Conservation (phyloP, 75 land plant genomes). For the Cunninghamia lanceolata region DNA sequence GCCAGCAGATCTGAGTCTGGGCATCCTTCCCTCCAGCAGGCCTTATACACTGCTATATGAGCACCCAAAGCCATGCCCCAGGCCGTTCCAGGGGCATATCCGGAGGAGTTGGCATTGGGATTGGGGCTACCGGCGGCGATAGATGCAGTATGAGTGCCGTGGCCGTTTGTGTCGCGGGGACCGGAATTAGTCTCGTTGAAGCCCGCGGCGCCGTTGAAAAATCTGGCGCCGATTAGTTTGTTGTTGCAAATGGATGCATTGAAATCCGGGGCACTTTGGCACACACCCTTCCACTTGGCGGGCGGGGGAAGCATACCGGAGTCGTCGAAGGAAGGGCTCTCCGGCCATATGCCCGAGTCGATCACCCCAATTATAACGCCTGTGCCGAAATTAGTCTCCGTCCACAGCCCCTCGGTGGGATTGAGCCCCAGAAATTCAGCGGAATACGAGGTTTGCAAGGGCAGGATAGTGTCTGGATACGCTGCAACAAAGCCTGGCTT, state of each 20-base stretch:
- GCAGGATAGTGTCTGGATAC: constrained; percentile 20
- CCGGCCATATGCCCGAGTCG: constrained; percentile 85
- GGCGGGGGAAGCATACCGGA: constrained; percentile 43
- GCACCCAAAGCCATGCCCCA: constrained; percentile 75
- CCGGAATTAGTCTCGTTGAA: constrained; percentile 50
- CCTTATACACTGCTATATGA: constrained; percentile 79
- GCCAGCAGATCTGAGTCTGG: constrained; percentile 74
- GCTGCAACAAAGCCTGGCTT: constrained; percentile 36
- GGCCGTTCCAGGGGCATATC: constrained; percentile 67
- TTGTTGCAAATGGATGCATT: constrained; percentile 40
- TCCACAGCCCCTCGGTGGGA: constrained; percentile 50
- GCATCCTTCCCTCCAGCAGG: constrained; percentile 73
- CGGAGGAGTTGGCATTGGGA: constrained; percentile 47
- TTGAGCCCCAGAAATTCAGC: constrained; percentile 44
- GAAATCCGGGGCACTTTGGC: constrained; percentile 52
- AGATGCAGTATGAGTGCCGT: constrained; percentile 76
- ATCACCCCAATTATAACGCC: constrained; percentile 82
- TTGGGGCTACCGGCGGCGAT: constrained; percentile 30
- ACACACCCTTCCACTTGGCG: constrained; percentile 55
- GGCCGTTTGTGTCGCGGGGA: constrained; percentile 84
- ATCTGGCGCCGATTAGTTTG: constrained; percentile 65
- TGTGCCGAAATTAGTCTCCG: constrained; percentile 56
- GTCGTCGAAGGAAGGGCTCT: constrained; percentile 65
- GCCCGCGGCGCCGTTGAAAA: constrained; percentile 47
- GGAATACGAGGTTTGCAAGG: constrained; percentile 49